Conservation (phyloP, 192 early-diverging fungal species). For the Funneliformis geosporum region DNA sequence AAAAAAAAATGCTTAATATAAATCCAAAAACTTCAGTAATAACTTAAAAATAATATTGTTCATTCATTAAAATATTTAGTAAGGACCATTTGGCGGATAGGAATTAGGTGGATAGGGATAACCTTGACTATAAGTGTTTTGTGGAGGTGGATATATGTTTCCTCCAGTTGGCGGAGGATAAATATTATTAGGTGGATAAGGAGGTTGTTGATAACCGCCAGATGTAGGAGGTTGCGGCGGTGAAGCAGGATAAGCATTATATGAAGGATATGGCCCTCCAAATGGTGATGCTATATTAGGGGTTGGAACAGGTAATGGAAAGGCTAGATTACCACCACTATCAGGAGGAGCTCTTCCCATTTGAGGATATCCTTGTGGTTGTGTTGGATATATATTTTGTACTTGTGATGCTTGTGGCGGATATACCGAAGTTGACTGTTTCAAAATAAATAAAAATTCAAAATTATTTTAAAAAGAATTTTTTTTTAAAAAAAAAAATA, state of each 20-base stretch:
- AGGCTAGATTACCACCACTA: not conserved
- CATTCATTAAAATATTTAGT: not conserved
- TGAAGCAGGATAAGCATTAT: not conserved
- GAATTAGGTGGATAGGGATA: not conserved
- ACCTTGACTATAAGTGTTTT: not conserved
- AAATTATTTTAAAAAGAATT: not conserved
- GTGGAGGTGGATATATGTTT: not conserved
- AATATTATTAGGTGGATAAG: slow-evolving; percentile 14
- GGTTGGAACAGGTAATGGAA: slow-evolving; percentile 12
- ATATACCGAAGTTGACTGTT: not conserved
- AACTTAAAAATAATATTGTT: not conserved
- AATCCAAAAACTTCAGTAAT: not conserved
- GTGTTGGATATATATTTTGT: not conserved
- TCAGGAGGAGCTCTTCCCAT: not conserved
- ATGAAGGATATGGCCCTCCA: not conserved
- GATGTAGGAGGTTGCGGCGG: not conserved
- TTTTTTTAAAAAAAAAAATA: not conserved
- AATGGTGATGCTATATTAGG: not conserved
- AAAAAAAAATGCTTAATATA: too few species aligned
- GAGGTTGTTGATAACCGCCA: not conserved
- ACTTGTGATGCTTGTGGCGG: slow-evolving; percentile 6
- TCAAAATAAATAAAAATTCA: not conserved
- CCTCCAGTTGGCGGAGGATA: slow-evolving; percentile 9
- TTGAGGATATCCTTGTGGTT: not conserved
- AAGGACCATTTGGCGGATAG: not conserved